Percentiles rank a stretch among this genome's conserved stretches.
These are phyloP conservation scores for Leishmania lainsoni DNA, from an alignment of 208 protist species.

Conservation along the genomic window DNA sequence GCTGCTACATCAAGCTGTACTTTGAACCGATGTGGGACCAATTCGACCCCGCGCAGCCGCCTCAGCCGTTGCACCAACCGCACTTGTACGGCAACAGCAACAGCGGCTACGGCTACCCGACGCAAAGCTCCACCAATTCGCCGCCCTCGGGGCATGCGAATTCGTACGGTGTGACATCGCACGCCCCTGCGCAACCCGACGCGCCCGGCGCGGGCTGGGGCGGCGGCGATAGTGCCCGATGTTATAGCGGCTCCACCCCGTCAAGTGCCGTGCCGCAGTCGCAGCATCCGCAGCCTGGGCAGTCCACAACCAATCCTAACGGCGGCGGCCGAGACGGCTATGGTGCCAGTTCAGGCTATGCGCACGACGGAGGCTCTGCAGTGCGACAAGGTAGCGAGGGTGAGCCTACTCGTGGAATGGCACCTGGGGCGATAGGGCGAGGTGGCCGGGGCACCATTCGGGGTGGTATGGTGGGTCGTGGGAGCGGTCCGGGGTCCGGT, in stretches of 20 bases:
- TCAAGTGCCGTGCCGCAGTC: constrained; percentile 6
- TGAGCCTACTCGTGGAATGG: not conserved
- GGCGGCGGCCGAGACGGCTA: not conserved
- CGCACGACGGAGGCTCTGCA: not conserved
- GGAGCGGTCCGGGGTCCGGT: constrained; percentile 9
- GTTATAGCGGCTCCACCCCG: not conserved
- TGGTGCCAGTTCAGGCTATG: not conserved
- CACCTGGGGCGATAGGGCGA: constrained; percentile 12
- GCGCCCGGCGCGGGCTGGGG: not conserved
- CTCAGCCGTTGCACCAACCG: not conserved
- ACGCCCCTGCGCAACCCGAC: not conserved
- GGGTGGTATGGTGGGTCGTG: constrained; percentile 32
- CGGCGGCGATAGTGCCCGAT: not conserved
- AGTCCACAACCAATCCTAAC: not conserved
- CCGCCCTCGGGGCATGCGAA: not conserved
- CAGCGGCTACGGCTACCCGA: constrained; percentile 12
- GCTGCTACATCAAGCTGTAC: constrained; percentile 76
- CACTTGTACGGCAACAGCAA: constrained; percentile 3
- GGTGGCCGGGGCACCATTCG: constrained; percentile 27
- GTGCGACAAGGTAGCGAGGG: not conserved
- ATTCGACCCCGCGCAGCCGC: constrained; percentile 3
- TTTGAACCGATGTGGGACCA: constrained; percentile 42
- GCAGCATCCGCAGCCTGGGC: constrained; percentile 2
- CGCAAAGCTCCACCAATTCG: not conserved
- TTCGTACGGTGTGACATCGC: not conserved